Evolutionary conservation across 495 filamentous ascomycete species (phyloP).

Genomic region (Neurospora terricola): DNA sequence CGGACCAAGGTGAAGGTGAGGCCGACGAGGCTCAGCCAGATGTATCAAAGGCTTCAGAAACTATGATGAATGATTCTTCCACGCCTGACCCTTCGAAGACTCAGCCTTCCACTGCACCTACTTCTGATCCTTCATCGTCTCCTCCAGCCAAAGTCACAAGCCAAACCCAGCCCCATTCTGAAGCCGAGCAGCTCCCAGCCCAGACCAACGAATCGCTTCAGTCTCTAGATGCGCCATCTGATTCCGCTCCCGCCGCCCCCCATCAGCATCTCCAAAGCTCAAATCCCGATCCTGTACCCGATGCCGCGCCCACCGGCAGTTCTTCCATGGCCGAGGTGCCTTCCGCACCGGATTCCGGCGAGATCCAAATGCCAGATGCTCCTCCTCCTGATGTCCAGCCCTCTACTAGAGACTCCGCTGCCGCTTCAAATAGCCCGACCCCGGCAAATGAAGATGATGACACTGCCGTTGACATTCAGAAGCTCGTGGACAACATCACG

Average conservation of each 20-base stretch:
- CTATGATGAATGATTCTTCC: constrained; percentile 27
- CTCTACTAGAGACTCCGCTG: constrained; percentile 14
- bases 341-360: constrained; percentile 2
- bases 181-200: background rate
- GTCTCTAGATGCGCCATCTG: constrained; percentile 2
- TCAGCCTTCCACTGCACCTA: constrained; percentile 16
- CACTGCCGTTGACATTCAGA: constrained; percentile 36
- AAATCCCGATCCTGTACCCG: constrained; percentile 1
- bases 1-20: constrained; percentile 14
- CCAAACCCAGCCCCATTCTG: background rate
- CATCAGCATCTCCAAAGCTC: background rate
- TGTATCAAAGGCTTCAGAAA: constrained; percentile 31
- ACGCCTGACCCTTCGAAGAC: constrained; percentile 20
- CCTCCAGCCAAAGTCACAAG: constrained; percentile 1
- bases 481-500: constrained; percentile 42
- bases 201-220: constrained; percentile 7
- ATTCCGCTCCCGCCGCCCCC: background rate
- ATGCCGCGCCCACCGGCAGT: constrained; percentile 11
- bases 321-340: constrained; percentile 5
- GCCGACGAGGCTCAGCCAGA: constrained; percentile 27
- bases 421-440: constrained; percentile 12
- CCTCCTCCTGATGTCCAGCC: constrained; percentile 7
- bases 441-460: constrained; percentile 25
- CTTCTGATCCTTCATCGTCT: constrained; percentile 12
- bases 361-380: constrained; percentile 2